Percentiles rank a stretch among this genome's conserved stretches.
These are phyloP conservation scores for Glonium stellatum DNA, from an alignment of 495 filamentous ascomycete species.

Conservation along the genomic window DNA sequence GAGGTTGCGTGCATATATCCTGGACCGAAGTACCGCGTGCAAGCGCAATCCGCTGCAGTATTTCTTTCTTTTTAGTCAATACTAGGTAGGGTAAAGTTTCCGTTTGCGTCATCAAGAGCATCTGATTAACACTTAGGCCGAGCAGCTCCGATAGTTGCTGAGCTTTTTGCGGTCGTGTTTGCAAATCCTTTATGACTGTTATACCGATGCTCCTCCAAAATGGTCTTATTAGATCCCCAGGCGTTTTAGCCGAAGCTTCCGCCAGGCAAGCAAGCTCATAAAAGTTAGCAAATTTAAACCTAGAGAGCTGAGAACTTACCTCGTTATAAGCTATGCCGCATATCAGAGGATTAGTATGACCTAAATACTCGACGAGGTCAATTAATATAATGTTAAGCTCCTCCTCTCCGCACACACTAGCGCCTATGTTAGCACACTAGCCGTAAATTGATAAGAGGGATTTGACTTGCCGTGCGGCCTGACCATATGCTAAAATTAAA, in stretches of 20 bases:
- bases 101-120: constrained; percentile 70
- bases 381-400: constrained; percentile 80
- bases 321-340: constrained; percentile 75
- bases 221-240: constrained; percentile 65
- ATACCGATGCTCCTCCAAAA: constrained; percentile 82
- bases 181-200: constrained; percentile 71
- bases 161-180: constrained; percentile 70
- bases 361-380: constrained; percentile 77
- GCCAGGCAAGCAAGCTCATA: constrained; percentile 55
- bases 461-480: constrained; percentile 57
- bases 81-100: constrained; percentile 82
- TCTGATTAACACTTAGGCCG: constrained; percentile 60
- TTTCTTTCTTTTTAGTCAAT: constrained; percentile 63
- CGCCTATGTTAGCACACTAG: constrained; percentile 7
- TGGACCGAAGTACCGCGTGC: constrained; percentile 55
- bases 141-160: constrained; percentile 74
- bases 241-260: constrained; percentile 49
- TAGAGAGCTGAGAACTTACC: constrained; percentile 40
- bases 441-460: constrained; percentile 20
- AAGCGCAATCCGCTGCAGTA: constrained; percentile 72
- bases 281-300: constrained; percentile 1
- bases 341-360: constrained; percentile 71
- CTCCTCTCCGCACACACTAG: constrained; percentile 58
- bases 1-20: constrained; percentile 51
- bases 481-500: constrained; percentile 74